phyloP scores from a whole-genome alignment of 257 asterid genomes.

The Handroanthus guayacan region DNA sequence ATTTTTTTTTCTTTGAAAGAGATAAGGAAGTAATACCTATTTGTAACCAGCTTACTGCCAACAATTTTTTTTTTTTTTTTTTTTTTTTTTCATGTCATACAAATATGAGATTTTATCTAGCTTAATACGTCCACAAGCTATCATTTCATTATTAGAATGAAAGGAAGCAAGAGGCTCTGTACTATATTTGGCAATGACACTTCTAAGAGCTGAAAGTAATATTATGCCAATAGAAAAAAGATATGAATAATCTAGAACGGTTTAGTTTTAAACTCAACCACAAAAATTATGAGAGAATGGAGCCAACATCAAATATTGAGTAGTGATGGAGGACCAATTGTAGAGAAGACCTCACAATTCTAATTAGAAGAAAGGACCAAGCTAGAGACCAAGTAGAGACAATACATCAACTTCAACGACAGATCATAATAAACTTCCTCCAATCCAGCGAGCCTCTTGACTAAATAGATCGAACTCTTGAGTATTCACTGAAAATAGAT shows the following conservation, averaged over 20 bases:
- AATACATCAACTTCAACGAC: background rate
- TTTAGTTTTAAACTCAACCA: background rate
- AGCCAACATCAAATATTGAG: background rate
- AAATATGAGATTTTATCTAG: constrained; percentile 58
- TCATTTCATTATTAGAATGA: constrained; percentile 68
- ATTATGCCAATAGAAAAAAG: constrained; percentile 29
- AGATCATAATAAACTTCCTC: background rate
- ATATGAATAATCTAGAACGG: background rate
- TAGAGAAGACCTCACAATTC: background rate
- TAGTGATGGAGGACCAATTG: background rate
- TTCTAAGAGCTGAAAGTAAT: constrained; percentile 77
- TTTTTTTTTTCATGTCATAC: constrained; percentile 58
- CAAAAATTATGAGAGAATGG: background rate
- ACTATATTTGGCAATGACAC: constrained; percentile 72
- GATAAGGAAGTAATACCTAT: too few species aligned
- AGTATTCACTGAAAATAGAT: too few species aligned
- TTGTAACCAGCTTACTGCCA: too few species aligned
- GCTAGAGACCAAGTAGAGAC: background rate
- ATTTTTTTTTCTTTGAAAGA: too few species aligned
- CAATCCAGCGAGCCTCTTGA: background rate
- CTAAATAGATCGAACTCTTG: too few species aligned
- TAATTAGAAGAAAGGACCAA: background rate
- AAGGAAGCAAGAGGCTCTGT: constrained; percentile 54
- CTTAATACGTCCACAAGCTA: constrained; percentile 74
- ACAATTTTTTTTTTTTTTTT: too few species aligned